A percentile compares a stretch with the other conserved stretches of the same genome.
These are phyloP conservation scores for Biscutella laevigata DNA, from an alignment of 441 rosid genomes.

Conservation along the genomic window DNA sequence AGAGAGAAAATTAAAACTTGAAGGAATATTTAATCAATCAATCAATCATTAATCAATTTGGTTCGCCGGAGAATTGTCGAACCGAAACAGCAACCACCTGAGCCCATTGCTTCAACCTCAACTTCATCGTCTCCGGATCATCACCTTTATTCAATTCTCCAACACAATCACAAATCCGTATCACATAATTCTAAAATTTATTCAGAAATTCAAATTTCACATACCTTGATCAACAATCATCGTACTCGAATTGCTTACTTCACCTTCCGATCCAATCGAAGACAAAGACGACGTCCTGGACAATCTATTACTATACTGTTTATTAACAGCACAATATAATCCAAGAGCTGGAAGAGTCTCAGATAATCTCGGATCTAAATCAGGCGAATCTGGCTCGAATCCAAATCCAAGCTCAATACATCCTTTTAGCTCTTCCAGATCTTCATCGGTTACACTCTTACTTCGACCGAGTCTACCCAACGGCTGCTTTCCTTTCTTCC, in stretches of 20 bases:
- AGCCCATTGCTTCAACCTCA: constrained; percentile 72
- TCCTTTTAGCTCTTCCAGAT: constrained; percentile 65
- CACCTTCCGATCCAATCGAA: constrained; percentile 42
- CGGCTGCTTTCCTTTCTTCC: constrained; percentile 32
- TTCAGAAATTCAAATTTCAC: neutral
- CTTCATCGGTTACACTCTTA: constrained; percentile 64
- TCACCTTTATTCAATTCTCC: constrained; percentile 39
- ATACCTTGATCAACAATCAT: constrained; percentile 48
- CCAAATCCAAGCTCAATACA: constrained; percentile 77
- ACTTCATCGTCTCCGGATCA: constrained; percentile 57
- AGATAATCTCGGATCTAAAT: constrained; percentile 53
- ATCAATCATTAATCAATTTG: constrained; percentile 15
- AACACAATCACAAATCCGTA: neutral
- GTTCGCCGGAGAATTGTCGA: constrained; percentile 44
- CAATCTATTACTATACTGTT: constrained; percentile 35
- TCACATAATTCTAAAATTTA: neutral
- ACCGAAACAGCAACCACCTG: constrained; percentile 73
- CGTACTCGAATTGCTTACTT: constrained; percentile 25
- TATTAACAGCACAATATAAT: constrained; percentile 58
- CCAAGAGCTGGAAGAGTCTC: constrained; percentile 62
- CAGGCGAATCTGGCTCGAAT: constrained; percentile 55
- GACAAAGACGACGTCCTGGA: constrained; percentile 48
- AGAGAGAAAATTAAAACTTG: neutral
- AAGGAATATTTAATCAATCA: no score
- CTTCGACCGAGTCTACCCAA: constrained; percentile 27